A percentile compares a stretch with the other conserved stretches of the same genome.
Conservation (phyloP, 768 basidiomycete species). For the Rhodosporidiobolus sp. region DNA sequence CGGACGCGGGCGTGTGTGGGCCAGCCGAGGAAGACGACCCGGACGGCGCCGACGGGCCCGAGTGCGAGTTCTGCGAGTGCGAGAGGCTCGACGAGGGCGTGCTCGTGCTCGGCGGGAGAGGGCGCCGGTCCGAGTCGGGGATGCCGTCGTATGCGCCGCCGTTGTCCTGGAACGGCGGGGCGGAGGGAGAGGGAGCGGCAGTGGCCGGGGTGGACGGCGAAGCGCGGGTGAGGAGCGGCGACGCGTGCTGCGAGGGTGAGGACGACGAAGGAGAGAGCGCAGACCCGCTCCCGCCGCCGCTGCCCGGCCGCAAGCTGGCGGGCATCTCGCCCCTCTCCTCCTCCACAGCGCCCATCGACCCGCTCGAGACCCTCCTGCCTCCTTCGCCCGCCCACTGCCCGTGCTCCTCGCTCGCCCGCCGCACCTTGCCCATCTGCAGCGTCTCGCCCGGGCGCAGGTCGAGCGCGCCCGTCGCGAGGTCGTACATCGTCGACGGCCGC, state of each 20-base stretch:
- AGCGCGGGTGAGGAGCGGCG: not conserved
- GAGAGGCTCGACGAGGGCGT: slow-evolving; percentile 14
- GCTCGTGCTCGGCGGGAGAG: not conserved
- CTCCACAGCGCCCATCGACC: not conserved
- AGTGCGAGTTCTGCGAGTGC: too few relatives aligned
- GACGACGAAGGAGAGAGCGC: not conserved
- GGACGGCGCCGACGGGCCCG: too few relatives aligned
- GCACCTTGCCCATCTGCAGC: not conserved
- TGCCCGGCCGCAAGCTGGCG: not conserved
- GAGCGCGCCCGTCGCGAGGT: slow-evolving; percentile 7
- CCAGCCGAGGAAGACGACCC: slow-evolving; percentile 20
- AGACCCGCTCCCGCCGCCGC: not conserved
- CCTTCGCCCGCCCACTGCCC: too few relatives aligned
- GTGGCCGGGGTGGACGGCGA: not conserved
- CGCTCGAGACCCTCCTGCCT: not conserved
- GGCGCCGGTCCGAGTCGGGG: not conserved
- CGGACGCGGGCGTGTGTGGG: slow-evolving; percentile 22
- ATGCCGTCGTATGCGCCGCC: slow-evolving; percentile 31
- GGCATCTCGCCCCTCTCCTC: not conserved
- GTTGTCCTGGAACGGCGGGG: slow-evolving; percentile 21
- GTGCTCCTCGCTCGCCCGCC: not conserved
- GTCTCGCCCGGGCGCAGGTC: slow-evolving; percentile 11
- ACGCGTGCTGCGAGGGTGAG: not conserved
- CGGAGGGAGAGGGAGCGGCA: not conserved
- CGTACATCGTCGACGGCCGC: slow-evolving; percentile 22